Evolutionary conservation across 2,329 filamentous ascomycete species (phyloP).

Genomic region (Colletotrichum costaricense): DNA sequence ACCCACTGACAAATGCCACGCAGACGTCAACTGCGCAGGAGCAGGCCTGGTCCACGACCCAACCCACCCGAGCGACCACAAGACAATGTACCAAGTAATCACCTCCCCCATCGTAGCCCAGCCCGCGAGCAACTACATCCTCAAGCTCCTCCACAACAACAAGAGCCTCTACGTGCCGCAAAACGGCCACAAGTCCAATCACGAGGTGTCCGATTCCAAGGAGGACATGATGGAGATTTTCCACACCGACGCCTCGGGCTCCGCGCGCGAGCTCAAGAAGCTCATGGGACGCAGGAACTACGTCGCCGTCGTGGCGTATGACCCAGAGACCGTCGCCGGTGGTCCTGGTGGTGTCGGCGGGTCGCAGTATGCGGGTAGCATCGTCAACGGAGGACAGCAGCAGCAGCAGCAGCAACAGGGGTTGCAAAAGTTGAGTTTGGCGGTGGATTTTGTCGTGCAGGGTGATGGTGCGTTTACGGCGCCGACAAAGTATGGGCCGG

Average conservation of each 20-base stretch:
- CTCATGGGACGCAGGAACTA: constrained; percentile 96
- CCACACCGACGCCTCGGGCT: constrained; percentile 90
- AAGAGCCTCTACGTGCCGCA: constrained; percentile 90
- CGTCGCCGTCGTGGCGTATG: constrained; percentile 91
- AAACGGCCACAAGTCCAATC: constrained; percentile 83
- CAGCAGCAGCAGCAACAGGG: constrained; percentile 51
- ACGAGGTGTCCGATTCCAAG: constrained; percentile 89
- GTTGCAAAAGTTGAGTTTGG: constrained; percentile 80
- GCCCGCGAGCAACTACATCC: constrained; percentile 84
- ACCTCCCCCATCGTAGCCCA: constrained; percentile 92
- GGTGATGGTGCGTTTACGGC: constrained; percentile 83
- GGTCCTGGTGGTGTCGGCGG: constrained; percentile 35
- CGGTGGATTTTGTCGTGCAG: constrained; percentile 97
- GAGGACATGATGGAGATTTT: constrained; percentile 99
- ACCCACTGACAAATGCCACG: too few relatives aligned
- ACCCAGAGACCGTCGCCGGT: constrained; percentile 77
- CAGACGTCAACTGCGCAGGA: constrained; percentile 86
- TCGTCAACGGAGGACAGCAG: constrained; percentile 37
- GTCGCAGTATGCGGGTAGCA: constrained; percentile 39
- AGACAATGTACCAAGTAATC: constrained; percentile 99
- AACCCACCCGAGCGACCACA: constrained; percentile 89
- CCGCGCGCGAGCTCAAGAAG: constrained; percentile 84
- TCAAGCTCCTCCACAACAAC: constrained; percentile 96
- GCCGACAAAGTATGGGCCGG: constrained; percentile 96
- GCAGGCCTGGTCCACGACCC: constrained; percentile 96